Evolutionary conservation across 371 early-diverging fungal genomes (phyloP).

Genomic region (Mucor mucedo): DNA sequence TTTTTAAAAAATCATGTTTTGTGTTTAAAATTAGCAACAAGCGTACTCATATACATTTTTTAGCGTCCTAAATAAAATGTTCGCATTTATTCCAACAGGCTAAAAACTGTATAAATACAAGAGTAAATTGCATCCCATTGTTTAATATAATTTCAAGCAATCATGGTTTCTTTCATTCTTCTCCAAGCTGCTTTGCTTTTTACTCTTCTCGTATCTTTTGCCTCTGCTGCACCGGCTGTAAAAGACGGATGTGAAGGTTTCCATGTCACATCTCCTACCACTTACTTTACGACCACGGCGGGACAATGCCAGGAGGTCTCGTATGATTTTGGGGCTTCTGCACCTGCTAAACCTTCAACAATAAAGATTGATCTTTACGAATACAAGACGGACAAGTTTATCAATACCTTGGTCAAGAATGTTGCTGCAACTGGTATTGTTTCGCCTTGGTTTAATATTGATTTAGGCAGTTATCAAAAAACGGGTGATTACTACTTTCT

Average conservation of each 20-base stretch:
- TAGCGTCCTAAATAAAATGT: too few species aligned
- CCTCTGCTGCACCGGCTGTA: slow-evolving; percentile 24
- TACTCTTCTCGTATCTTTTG: slow-evolving; percentile 5
- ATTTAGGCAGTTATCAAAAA: slow-evolving; percentile 17
- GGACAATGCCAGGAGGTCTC: slow-evolving; percentile 40
- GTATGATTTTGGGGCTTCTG: slow-evolving; percentile 25
- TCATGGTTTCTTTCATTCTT: slow-evolving; percentile 11
- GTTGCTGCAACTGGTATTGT: slow-evolving; percentile 16
- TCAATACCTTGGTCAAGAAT: slow-evolving; percentile 19
- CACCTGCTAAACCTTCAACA: slow-evolving; percentile 14
- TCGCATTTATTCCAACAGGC: too few species aligned
- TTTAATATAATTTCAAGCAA: not conserved
- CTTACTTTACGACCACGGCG: slow-evolving; percentile 35
- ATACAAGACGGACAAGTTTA: slow-evolving; percentile 23
- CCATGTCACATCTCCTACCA: slow-evolving; percentile 39
- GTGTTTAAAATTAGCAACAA: too few species aligned
- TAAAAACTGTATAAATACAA: too few species aligned
- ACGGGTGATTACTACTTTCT: slow-evolving; percentile 36
- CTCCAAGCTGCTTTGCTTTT: slow-evolving; percentile 9
- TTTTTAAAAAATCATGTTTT: too few species aligned
- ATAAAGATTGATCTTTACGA: slow-evolving; percentile 29
- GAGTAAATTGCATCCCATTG: too few species aligned
- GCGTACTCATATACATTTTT: too few species aligned
- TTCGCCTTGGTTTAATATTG: slow-evolving; percentile 26
- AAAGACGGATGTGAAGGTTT: slow-evolving; percentile 31